Evolutionary conservation across 805 yeast species (phyloP).

Genomic region (Sugiyamaella lignohabitans): DNA sequence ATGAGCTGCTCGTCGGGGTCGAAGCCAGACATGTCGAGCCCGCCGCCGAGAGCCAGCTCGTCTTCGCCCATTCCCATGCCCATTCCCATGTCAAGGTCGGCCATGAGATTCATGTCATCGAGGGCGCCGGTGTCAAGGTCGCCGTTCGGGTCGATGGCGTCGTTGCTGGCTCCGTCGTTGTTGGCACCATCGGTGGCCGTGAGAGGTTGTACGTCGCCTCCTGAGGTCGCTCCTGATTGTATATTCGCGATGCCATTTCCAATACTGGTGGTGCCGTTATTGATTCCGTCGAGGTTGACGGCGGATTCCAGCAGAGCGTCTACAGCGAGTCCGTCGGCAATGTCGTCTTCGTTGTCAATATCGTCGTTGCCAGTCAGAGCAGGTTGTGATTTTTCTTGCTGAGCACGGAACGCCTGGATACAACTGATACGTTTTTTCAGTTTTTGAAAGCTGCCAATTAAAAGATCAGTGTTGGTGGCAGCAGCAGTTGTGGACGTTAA

Average conservation of each 20-base stretch:
- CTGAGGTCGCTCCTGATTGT: not conserved
- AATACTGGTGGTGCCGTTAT: not conserved
- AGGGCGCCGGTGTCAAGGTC: not conserved
- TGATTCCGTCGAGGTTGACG: not conserved
- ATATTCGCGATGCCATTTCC: not conserved
- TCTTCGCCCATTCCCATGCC: slow-evolving; percentile 1
- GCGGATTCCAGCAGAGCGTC: not conserved
- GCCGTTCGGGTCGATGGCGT: not conserved
- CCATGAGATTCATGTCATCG: not conserved
- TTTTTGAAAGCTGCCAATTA: not conserved
- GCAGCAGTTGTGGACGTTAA: not conserved
- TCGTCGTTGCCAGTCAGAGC: not conserved
- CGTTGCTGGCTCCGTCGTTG: not conserved
- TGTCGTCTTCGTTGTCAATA: not conserved
- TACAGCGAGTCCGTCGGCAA: not conserved
- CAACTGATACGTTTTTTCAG: not conserved
- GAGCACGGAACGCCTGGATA: not conserved
- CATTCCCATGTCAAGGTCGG: not conserved
- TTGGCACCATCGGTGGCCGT: not conserved
- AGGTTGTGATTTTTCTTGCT: not conserved
- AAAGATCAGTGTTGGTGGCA: not conserved
- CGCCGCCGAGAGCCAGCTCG: slow-evolving; percentile 1
- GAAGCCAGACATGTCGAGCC: slow-evolving; percentile 3
- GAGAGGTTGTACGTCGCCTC: not conserved
- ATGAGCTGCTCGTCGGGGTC: slow-evolving; percentile 11